These are phyloP conservation scores for Ustilaginoidea virens DNA, from an alignment of 2,329 filamentous ascomycete species.

Conservation along the genomic window DNA sequence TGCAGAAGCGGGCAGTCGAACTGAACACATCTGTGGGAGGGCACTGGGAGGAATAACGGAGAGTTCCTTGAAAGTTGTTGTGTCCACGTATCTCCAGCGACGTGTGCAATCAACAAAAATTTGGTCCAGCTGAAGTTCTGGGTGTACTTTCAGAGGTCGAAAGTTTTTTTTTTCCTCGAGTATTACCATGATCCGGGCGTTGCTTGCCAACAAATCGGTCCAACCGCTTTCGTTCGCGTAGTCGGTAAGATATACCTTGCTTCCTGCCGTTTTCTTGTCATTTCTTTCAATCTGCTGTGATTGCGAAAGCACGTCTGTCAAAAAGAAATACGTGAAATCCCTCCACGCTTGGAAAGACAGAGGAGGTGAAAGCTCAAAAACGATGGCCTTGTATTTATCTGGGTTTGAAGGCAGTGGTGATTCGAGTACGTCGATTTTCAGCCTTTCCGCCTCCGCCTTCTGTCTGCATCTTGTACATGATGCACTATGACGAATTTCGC, in stretches of 20 bases:
- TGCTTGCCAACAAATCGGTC: fast-evolving
- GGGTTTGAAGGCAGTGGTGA: slow-evolving; percentile 33
- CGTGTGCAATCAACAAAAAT: slow-evolving; percentile 11
- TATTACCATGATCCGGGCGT: slow-evolving; percentile 7
- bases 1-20: slow-evolving; percentile 5
- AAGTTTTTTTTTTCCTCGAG: slow-evolving; percentile 9
- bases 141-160: slow-evolving; percentile 2
- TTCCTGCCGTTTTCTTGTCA: no score
- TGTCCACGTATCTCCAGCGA: no score
- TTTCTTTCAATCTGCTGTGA: slow-evolving; percentile 1
- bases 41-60: no score
- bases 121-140: slow-evolving; percentile 4
- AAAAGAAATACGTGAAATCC: slow-evolving; percentile 26
- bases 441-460: slow-evolving; percentile 12
- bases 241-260: no score
- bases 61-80: no score
- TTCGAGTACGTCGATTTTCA: slow-evolving; percentile 35
- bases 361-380: slow-evolving; percentile 38
- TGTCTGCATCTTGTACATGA: slow-evolving; percentile 22
- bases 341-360: slow-evolving; percentile 29
- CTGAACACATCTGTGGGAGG: slow-evolving; percentile 6
- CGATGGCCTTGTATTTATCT: slow-evolving; percentile 23
- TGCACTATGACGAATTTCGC: slow-evolving; percentile 1
- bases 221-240: slow-evolving; percentile 5
- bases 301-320: slow-evolving; percentile 20